Evolutionary conservation across 2,329 filamentous ascomycete species (phyloP).

Genomic region (Penicillium hesseltinei): DNA sequence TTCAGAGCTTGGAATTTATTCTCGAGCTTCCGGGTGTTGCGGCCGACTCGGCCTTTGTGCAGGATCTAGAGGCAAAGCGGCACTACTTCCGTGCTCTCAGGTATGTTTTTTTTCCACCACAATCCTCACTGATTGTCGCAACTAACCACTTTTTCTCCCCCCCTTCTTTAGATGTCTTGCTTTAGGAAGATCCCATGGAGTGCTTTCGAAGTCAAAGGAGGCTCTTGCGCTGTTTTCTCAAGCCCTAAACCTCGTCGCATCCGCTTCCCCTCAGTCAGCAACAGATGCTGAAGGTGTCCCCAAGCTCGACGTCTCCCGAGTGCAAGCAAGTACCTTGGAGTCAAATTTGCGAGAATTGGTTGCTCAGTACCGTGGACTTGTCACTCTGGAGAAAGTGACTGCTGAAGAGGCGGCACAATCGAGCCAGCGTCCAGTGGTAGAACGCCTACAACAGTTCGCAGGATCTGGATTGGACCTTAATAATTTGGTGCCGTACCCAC

Average conservation of each 20-base stretch:
- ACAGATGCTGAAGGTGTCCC: constrained; percentile 52
- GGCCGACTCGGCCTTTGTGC: constrained; percentile 72
- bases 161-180: constrained; percentile 64
- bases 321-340: constrained; percentile 60
- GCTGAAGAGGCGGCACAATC: constrained; percentile 47
- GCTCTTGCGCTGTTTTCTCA: constrained; percentile 81
- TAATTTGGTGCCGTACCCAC: constrained; percentile 84
- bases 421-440: constrained; percentile 63
- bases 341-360: constrained; percentile 67
- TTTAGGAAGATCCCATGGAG: constrained; percentile 77
- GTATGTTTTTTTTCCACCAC: constrained; percentile 51
- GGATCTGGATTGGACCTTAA: constrained; percentile 67
- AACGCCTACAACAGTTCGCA: constrained; percentile 74
- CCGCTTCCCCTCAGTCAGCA: constrained; percentile 47
- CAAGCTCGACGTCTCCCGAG: constrained; percentile 64
- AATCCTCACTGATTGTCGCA: constrained; percentile 10
- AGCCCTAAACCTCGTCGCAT: constrained; percentile 61
- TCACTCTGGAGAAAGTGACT: constrained; percentile 70
- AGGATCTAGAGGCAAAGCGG: constrained; percentile 73
- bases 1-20: constrained; percentile 87
- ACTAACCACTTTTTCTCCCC: constrained; percentile 3
- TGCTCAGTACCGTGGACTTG: constrained; percentile 78
- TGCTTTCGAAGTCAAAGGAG: constrained; percentile 70
- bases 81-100: constrained; percentile 87
- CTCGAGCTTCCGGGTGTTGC: constrained; percentile 87